phyloP scores from a whole-genome alignment of 2,329 filamentous ascomycete species.

The Amylocarpus encephaloides region DNA sequence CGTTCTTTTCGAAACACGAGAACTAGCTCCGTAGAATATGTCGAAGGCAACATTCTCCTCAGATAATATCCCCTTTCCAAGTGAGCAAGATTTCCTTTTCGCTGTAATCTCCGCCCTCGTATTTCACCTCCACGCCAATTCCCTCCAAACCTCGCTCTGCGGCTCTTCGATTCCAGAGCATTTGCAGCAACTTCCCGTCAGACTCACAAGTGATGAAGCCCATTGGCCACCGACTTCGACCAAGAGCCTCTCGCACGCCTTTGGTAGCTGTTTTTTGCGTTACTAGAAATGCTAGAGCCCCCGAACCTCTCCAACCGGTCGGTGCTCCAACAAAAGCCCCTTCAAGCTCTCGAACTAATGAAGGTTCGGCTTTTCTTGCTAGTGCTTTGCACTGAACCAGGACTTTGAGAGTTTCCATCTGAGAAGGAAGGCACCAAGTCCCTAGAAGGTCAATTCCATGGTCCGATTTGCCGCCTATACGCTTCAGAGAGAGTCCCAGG shows the following conservation, averaged over 20 bases:
- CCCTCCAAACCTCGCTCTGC: constrained; percentile 57
- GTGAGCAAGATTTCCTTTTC: constrained; percentile 44
- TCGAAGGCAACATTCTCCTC: neutral
- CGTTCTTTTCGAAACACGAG: too few species aligned
- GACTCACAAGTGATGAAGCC: constrained; percentile 58
- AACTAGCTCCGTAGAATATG: too few species aligned
- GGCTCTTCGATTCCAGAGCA: constrained; percentile 66
- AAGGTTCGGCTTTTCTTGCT: constrained; percentile 45
- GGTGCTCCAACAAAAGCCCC: constrained; percentile 73
- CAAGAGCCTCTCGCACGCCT: constrained; percentile 69
- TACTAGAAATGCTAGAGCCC: constrained; percentile 66
- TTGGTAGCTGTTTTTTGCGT: constrained; percentile 65
- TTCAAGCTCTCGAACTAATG: constrained; percentile 66
- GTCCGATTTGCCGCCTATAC: constrained; percentile 62
- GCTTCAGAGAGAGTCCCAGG: constrained; percentile 58
- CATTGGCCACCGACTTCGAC: constrained; percentile 62
- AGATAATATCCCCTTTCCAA: constrained; percentile 39
- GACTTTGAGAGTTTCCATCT: constrained; percentile 37
- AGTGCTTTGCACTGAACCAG: constrained; percentile 66
- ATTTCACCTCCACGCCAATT: constrained; percentile 44
- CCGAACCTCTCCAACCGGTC: constrained; percentile 58
- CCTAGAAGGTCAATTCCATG: constrained; percentile 70
- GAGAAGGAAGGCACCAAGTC: constrained; percentile 54
- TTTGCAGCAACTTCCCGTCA: constrained; percentile 55
- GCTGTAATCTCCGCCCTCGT: constrained; percentile 29